Evolutionary conservation across 305 asterid genomes (phyloP).

Genomic region (Fraxinus dipetala): DNA sequence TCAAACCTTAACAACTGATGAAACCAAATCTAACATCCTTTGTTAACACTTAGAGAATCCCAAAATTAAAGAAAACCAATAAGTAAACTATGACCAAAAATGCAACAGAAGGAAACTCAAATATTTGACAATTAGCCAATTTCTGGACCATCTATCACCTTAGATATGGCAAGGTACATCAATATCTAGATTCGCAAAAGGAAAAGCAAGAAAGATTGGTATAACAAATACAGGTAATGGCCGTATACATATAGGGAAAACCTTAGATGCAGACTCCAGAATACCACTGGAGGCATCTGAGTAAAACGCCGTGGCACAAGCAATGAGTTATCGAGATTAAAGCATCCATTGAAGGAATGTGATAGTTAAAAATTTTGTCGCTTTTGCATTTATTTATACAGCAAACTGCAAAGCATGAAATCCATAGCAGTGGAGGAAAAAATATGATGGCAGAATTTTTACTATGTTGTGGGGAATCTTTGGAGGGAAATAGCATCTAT

Average conservation of each 20-base stretch:
- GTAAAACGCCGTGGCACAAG: background rate
- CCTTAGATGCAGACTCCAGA: background rate
- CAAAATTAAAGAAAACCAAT: background rate
- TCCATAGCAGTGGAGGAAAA: background rate
- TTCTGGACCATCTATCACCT: background rate
- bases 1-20: background rate
- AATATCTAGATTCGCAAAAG: background rate
- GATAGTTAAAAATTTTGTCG: background rate
- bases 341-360: background rate
- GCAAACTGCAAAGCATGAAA: background rate
- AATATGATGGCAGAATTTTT: background rate
- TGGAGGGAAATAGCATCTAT: background rate
- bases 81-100: background rate
- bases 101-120: background rate
- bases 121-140: background rate
- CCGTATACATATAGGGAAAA: background rate
- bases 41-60: background rate
- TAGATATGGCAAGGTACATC: background rate
- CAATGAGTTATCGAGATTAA: background rate
- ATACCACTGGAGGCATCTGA: background rate
- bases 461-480: background rate
- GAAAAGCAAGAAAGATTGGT: background rate
- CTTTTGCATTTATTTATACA: background rate
- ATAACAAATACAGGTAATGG: background rate
- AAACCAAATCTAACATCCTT: background rate